Percentiles rank a stretch among this genome's conserved stretches.
Evolutionary conservation across 805 yeast genomes (phyloP).

Genomic region (Millerago galiae): DNA sequence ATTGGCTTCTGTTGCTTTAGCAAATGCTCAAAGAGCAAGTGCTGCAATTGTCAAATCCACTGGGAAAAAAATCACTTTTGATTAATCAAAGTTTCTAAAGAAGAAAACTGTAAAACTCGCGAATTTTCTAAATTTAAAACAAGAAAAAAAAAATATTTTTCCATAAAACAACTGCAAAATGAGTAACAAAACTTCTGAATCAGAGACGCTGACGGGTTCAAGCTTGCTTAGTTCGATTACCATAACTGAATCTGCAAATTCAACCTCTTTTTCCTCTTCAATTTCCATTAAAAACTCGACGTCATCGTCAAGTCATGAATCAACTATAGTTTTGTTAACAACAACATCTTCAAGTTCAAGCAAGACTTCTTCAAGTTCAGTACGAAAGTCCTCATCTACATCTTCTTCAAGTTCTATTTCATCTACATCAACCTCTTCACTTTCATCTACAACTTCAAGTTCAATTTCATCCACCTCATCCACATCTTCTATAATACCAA

Average conservation of each 20-base stretch:
- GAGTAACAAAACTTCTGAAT: background rate
- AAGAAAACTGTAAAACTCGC: no score
- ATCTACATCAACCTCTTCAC: background rate
- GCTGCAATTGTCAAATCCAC: slow-evolving; percentile 83
- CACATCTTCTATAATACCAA: background rate
- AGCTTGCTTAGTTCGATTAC: no score
- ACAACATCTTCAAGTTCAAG: background rate
- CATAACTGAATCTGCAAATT: no score
- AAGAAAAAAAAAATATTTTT: background rate
- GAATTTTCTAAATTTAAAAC: slow-evolving; percentile 1
- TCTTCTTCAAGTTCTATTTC: background rate
- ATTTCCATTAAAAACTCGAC: background rate
- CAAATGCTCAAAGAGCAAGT: slow-evolving; percentile 82
- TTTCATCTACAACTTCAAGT: background rate
- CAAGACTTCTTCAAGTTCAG: no score
- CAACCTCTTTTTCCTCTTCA: no score
- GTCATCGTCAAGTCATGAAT: background rate
- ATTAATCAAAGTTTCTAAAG: no score
- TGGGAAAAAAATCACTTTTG: slow-evolving; percentile 68
- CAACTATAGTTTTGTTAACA: background rate
- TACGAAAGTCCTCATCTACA: background rate
- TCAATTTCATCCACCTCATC: background rate
- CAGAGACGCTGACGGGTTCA: background rate
- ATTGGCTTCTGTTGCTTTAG: slow-evolving; percentile 79
- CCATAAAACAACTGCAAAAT: background rate